Evolutionary conservation across 2,329 filamentous ascomycete genomes (phyloP), one percentile per base, ranked within the genome.

Genomic region (Neoscytalidium dimidiatum): DNA sequence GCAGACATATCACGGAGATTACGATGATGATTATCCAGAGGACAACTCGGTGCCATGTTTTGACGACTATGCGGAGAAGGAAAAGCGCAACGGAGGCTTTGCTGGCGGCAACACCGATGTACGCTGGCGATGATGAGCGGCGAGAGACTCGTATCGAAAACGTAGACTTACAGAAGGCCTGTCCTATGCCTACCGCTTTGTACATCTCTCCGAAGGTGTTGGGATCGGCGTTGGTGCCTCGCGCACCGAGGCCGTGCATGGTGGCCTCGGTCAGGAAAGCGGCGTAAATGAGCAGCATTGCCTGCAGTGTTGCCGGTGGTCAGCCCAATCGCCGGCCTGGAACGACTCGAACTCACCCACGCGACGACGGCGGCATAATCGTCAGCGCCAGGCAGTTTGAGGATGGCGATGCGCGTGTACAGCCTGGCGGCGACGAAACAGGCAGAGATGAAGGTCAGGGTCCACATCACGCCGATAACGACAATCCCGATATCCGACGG

Each of bases 51-150:
- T 49, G 46, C 46, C 46, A 49, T 29, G 46, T 49, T 17, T 49
- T 23, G 26, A 49, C 46, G 13, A 49, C 46, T 44, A 74, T 73
- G 9, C 73, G 71, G n/a, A 75, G 53, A 6, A 74, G 58, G 58
- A 74, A 75, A 11, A 74, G 57, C 17, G 71, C 72, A 19, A 74
- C 71, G 2, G 73, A 71, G 8, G 68, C 68, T 53, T 74, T 75
- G 5, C 70, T 73, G 5, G 69, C 70, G 33, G 72, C 73, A 48
- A 74, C 74, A 11, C 72, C 71, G 19, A 49, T 29, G 23, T 49
- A 49, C 7, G 46, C 46, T 49, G 46, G 3, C 4, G 46, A 26
- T 4, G 26, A 13, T 48, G 13, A 28, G 19, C 44, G 26, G 44
- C 3, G 23, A 7, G 21, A 4, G 8, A 9, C 6, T 11, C 2